Evolutionary conservation across 148 eudicot genomes (phyloP), one percentile per base, ranked within the genome.

Genomic region (Diospyros kaki): DNA sequence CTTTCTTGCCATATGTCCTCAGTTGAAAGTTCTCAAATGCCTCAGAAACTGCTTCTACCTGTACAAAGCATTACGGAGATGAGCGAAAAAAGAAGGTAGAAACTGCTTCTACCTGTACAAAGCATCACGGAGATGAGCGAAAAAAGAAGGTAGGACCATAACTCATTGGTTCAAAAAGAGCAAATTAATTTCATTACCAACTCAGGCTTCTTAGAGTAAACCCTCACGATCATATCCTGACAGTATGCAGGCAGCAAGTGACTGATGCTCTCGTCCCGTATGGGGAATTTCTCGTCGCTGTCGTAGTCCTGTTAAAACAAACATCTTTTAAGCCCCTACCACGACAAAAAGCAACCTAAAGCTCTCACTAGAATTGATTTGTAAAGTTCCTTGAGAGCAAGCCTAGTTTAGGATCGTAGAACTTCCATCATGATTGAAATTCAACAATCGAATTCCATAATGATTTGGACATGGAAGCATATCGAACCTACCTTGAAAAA

Each of bases 211-310:
- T 94, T 91, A 50, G 97, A 75, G 80, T 94, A 94, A 59, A 94
- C 98, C 77, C 94, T 86, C 45, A 94, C 94, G 40, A 94, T 91
- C 86, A 80, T 75, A 78, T 91, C 97, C 72, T 88, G 90, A 75
- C 83, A 86, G 81, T 75, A 82, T 5, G 77, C 80, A 17, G 98
- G 97, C 78, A 94, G 81, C 79, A 94, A 59, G 81, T 89, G 94
- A 61, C 98, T 94, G 75, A 94, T 78, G 40, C 77, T 72, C 42
- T 82, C 86, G 55, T 87, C 93, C 45, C 71, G 70, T 40, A 91
- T 89, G 1, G 79, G 50, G 78, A 91, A 85, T 62, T 85, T 91
- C 62, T 81, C 83, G 15, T 75, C 62, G 73, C 88, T 81, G 59
- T 87, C 93, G 55, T 94, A 94, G 54, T 88, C 93, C 98, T 94